Evolutionary conservation across 2,329 filamentous ascomycete species (phyloP), one percentile per base, ranked within the genome.

Genomic region (Ceratocystiopsis minuta): DNA sequence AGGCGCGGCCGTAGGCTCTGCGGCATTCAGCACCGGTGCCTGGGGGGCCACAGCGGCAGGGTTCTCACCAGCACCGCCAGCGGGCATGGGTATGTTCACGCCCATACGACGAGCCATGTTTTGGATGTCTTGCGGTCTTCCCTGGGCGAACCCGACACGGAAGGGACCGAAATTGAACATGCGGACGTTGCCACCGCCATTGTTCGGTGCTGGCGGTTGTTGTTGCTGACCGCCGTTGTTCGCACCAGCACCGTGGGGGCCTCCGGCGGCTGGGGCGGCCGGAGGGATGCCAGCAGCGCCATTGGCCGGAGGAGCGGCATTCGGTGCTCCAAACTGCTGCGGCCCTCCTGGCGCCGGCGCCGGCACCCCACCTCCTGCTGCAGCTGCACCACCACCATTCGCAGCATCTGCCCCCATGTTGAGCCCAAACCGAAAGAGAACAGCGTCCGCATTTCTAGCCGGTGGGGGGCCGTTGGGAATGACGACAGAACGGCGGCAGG

Each of bases 401-500:
- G 33, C 43, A 13, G 17, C 41, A 2, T 45, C 45, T 15, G 43
- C 50, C 10, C 45, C 45, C 1, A 55, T 43, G 36, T 55, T 54
- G 3, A 57, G 48, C 2, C 54, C 54, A 20, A 60, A 47, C 11
- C 57, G 53, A 43, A 54, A 54, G 31, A 57, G 51, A 50, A 59
- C 47, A 50, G 55, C 54, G 11, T 56, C 54, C 7, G 6, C 24
- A 10, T 28, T 28, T 10, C 24, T 6, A 28, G 24, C 6, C 24
- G 9, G 24, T 28, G 24, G 24, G 7, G 24, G 24, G n/a, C 56
- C 56, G 45, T 59, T 62, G 34, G 54, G 61, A 34, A 85, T 64
- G 12, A 85, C 80, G 15, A 94, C 90, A 15, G 88, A 78, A 40
- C 82, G 74, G 51, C 90, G 76, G 57, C 90, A 98, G 3, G 86